Conservation (phyloP, 768 basidiomycete species). For the Suillus brevipes region DNA sequence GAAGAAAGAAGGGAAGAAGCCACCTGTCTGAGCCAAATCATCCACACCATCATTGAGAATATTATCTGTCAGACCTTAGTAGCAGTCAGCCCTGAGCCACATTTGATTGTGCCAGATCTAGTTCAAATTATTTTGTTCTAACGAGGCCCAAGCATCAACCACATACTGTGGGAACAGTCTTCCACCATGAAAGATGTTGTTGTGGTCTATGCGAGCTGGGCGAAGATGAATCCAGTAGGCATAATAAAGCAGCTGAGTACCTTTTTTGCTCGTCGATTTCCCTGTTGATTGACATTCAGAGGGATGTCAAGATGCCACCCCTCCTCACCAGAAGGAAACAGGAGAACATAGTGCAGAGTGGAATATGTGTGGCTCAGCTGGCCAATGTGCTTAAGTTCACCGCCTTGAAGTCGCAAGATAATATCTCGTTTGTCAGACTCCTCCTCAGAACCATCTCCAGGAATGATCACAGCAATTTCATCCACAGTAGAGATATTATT, state of each 20-base stretch:
- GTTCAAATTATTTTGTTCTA: constrained; percentile 40
- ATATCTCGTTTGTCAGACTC: constrained; percentile 32
- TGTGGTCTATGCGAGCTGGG: constrained; percentile 15
- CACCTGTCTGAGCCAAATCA: too few species aligned
- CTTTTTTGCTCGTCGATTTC: constrained; percentile 13
- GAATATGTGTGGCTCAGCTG: constrained; percentile 38
- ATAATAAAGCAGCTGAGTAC: constrained; percentile 32
- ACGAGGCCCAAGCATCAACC: constrained; percentile 45
- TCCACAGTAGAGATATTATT: constrained; percentile 47
- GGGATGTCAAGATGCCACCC: too few species aligned
- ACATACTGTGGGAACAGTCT: constrained; percentile 46
- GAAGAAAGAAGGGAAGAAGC: too few species aligned
- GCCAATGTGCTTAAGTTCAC: constrained; percentile 28
- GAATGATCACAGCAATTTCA: too few species aligned
- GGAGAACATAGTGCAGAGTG: too few species aligned
- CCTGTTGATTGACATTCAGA: too few species aligned
- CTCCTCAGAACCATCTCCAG: constrained; percentile 25
- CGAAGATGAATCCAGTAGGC: constrained; percentile 33
- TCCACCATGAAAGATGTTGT: constrained; percentile 34
- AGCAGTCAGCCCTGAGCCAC: constrained; percentile 34
- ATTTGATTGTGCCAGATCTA: constrained; percentile 39
- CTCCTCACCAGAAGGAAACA: too few species aligned
- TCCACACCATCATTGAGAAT: too few species aligned
- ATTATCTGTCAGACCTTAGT: constrained; percentile 30
- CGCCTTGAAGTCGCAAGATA: constrained; percentile 25